phyloP scores from a whole-genome alignment of 345 rosid species.

The Geranium brycei region DNA sequence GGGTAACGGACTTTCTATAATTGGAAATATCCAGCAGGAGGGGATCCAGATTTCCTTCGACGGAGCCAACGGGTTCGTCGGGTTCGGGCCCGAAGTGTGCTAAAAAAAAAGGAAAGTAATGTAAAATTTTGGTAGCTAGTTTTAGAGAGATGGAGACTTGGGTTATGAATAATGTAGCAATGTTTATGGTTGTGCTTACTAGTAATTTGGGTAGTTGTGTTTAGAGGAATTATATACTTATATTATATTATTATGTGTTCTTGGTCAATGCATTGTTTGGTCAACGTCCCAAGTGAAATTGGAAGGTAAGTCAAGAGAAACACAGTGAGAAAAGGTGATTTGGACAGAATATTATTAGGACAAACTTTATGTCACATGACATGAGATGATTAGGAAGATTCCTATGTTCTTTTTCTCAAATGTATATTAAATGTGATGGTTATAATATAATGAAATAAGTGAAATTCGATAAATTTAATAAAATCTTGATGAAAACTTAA shows the following conservation, averaged over 20 bases:
- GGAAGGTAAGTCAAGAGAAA: constrained; percentile 19
- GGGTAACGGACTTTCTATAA: constrained; percentile 62
- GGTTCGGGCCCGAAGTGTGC: constrained; percentile 89
- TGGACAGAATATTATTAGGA: background rate
- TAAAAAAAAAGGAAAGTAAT: constrained; percentile 8
- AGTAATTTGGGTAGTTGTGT: background rate
- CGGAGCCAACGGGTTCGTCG: constrained; percentile 86
- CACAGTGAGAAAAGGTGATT: constrained; percentile 8
- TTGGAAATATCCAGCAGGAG: constrained; percentile 94
- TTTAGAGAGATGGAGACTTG: background rate
- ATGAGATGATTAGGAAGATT: constrained; percentile 21
- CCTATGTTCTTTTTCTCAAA: constrained; percentile 11
- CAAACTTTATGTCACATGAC: background rate
- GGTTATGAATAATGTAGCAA: constrained; percentile 17
- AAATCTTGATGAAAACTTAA: too few species aligned
- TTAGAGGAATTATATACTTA: background rate
- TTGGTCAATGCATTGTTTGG: too few species aligned
- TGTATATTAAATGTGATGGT: too few species aligned
- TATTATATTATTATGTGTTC: too few species aligned
- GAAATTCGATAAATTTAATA: too few species aligned
- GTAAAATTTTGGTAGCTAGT: background rate
- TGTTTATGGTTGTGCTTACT: background rate
- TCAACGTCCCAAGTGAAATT: too few species aligned
- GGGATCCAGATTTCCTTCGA: constrained; percentile 89
- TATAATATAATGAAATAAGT: too few species aligned